Percentiles rank a stretch among this genome's conserved stretches.
Conservation (phyloP, 2,329 filamentous ascomycete species). For the Cladosporium sp. region DNA sequence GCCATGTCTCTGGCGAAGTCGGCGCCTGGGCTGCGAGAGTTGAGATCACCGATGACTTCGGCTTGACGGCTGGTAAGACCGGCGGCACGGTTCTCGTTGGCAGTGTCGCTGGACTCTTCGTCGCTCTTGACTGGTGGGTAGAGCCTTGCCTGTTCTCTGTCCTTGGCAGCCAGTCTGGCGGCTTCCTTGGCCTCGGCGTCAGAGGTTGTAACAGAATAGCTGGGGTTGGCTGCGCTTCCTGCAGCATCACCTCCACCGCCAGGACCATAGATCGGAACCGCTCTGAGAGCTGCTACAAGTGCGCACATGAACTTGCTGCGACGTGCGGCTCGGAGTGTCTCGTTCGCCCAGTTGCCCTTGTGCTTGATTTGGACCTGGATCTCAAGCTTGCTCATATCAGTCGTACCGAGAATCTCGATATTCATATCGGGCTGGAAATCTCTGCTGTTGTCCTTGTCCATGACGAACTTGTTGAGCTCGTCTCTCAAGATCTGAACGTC, state of each 20-base stretch:
- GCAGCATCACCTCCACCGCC: conserved; percentile 66
- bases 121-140: conserved; percentile 46
- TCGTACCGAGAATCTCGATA: conserved; percentile 66
- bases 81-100: conserved; percentile 13
- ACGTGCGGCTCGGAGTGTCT: conserved; percentile 71
- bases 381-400: conserved; percentile 81
- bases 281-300: conserved; percentile 76
- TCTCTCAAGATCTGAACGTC: conserved; percentile 79
- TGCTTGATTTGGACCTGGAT: conserved; percentile 81
- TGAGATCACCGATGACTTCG: conserved; percentile 42
- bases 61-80: conserved; percentile 25
- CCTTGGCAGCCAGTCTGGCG: conserved; percentile 52
- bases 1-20: conserved; percentile 44
- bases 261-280: conserved; percentile 78
- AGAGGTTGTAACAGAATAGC: conserved; percentile 73
- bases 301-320: conserved; percentile 98
- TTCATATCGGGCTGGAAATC: conserved; percentile 86
- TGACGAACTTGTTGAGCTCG: conserved; percentile 84
- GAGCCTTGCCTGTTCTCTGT: conserved; percentile 52
- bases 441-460: conserved; percentile 75
- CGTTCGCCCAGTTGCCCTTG: conserved; percentile 66
- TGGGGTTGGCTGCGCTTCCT: conserved; percentile 63
- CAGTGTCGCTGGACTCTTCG: conserved; percentile 17
- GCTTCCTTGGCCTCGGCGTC: conserved; percentile 63
- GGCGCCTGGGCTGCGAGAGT: conserved; percentile 38